Percentiles rank a stretch among this genome's conserved stretches.
Evolutionary conservation across 495 filamentous ascomycete species (phyloP).

Genomic region (Bombardia bombarda): DNA sequence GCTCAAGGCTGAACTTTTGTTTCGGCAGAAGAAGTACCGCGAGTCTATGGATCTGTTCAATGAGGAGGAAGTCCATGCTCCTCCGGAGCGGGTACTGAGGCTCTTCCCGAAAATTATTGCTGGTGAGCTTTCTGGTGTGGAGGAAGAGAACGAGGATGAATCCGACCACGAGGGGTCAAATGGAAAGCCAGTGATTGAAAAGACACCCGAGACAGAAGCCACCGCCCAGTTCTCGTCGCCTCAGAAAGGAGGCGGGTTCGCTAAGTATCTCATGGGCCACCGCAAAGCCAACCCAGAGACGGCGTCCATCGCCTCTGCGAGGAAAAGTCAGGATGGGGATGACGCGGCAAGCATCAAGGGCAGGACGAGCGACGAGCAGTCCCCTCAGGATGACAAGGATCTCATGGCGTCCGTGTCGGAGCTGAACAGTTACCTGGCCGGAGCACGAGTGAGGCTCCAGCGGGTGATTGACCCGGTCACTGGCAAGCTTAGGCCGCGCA

Average conservation of each 20-base stretch:
- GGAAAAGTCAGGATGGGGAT: conserved; percentile 35
- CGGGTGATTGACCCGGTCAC: conserved; percentile 67
- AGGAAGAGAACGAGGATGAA: conserved; percentile 31
- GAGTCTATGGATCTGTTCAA: conserved; percentile 90
- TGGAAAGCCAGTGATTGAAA: conserved; percentile 41
- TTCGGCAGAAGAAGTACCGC: conserved; percentile 72
- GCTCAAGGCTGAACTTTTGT: conserved; percentile 79
- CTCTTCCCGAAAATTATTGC: conserved; percentile 80
- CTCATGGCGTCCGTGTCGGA: conserved; percentile 71
- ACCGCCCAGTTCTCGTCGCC: conserved; percentile 31
- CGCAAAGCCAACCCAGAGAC: conserved; percentile 50
- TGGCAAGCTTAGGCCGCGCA: conserved; percentile 58
- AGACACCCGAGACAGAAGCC: conserved; percentile 21
- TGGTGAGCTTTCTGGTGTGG: conserved; percentile 59
- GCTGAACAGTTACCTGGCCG: conserved; percentile 76
- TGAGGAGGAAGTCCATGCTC: conserved; percentile 66
- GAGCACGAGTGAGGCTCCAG: conserved; percentile 73
- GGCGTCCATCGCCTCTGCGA: conserved; percentile 57
- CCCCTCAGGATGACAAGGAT: conserved; percentile 64
- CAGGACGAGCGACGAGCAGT: conserved; percentile 29
- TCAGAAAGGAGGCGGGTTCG: conserved; percentile 33
- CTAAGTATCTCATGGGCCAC: conserved; percentile 44
- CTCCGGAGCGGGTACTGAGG: conserved; percentile 80
- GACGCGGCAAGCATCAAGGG: conserved; percentile 38
- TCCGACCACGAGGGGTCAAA: conserved; percentile 36